phyloP scores from a whole-genome alignment of 768 basidiomycete species.

The Infundibulicybe gibba region DNA sequence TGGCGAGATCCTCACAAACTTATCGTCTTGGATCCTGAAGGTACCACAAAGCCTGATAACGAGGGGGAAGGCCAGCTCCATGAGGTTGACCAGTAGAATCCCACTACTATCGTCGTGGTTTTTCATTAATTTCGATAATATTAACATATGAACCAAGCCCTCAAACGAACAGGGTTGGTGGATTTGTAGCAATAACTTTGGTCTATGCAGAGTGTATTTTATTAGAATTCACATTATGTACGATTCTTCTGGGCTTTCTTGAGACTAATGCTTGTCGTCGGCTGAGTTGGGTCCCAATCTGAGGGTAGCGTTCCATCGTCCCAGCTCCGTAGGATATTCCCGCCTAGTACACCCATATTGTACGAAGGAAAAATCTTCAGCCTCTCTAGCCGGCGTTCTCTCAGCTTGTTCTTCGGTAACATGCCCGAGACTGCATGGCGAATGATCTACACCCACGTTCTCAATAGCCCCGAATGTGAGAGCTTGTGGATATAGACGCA shows the following conservation, averaged over 20 bases:
- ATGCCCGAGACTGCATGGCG: constrained; percentile 95
- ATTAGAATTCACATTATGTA: background rate
- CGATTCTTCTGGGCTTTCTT: constrained; percentile 13
- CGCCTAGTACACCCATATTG: constrained; percentile 72
- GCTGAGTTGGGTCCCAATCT: constrained; percentile 37
- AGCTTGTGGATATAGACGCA: constrained; percentile 31
- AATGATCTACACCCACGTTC: constrained; percentile 63
- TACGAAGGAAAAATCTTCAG: constrained; percentile 84
- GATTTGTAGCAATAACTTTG: no score
- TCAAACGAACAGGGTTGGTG: no score
- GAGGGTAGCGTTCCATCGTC: constrained; percentile 71
- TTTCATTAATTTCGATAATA: no score
- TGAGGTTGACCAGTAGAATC: background rate
- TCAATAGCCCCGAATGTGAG: background rate
- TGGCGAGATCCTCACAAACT: constrained; percentile 36
- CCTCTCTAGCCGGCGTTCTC: constrained; percentile 83
- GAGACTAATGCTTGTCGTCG: constrained; percentile 36
- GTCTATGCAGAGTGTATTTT: no score
- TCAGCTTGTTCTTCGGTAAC: constrained; percentile 97
- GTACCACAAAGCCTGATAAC: constrained; percentile 8
- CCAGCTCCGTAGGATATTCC: constrained; percentile 80
- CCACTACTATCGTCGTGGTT: no score
- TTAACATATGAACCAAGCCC: no score
- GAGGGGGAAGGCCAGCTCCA: background rate
- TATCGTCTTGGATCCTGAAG: constrained; percentile 2